Evolutionary conservation across 2,329 filamentous ascomycete genomes (phyloP).

Genomic region (Calonectria montana): DNA sequence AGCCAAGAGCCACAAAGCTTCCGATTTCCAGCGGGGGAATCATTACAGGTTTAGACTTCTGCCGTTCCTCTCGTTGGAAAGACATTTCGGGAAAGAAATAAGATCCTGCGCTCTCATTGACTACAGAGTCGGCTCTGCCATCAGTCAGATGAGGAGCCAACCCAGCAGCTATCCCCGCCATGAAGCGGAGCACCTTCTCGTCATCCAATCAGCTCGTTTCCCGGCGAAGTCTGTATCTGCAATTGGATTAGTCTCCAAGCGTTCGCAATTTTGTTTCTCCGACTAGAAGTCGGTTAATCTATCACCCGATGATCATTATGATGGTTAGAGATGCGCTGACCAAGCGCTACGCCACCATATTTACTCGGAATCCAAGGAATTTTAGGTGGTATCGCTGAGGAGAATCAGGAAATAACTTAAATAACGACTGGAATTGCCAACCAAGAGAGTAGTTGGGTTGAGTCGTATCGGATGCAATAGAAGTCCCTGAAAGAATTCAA

Average conservation of each 20-base stretch:
- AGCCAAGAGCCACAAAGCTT: background rate
- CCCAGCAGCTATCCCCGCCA: background rate
- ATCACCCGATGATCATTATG: no score
- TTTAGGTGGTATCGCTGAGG: no score
- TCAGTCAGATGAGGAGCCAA: background rate
- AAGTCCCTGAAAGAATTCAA: no score
- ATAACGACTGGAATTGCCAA: no score
- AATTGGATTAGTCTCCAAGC: background rate
- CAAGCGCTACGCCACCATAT: no score
- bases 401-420: no score
- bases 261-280: background rate
- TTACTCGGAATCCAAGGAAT: no score
- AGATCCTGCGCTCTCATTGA: background rate
- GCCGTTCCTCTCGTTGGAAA: background rate
- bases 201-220: background rate
- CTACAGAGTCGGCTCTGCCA: background rate
- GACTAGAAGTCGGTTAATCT: background rate
- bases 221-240: background rate
- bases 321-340: no score
- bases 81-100: background rate
- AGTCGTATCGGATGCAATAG: no score
- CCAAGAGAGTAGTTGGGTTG: no score
- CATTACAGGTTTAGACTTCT: background rate
- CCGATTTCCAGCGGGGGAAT: background rate
- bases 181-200: background rate